These are phyloP conservation scores for Phalaenopsis aphrodite DNA, from an alignment of 106 monocot species.

Conservation along the genomic window DNA sequence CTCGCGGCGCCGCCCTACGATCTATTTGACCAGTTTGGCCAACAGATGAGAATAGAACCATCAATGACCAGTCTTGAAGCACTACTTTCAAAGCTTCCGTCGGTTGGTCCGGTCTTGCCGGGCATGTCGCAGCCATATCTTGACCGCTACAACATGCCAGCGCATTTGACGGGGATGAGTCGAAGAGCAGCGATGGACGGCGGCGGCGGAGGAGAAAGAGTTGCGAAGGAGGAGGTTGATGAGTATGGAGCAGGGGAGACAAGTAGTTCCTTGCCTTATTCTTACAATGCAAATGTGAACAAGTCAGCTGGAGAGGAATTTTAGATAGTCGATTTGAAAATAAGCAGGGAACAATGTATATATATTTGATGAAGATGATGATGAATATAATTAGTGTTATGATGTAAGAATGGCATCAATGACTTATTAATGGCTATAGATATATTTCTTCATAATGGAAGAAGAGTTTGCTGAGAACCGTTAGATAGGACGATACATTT, in stretches of 20 bases:
- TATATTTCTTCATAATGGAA: too few species aligned
- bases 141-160: conserved; percentile 28
- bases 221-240: conserved; percentile 29
- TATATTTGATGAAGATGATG: background rate
- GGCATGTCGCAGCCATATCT: background rate
- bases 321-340: too few species aligned
- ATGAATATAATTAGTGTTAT: background rate
- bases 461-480: too few species aligned
- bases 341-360: background rate
- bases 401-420: too few species aligned
- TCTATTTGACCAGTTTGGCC: conserved; percentile 24
- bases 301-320: background rate
- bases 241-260: conserved; percentile 15
- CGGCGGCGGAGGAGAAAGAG: conserved; percentile 6
- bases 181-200: background rate
- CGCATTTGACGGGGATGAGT: background rate
- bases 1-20: conserved; percentile 23
- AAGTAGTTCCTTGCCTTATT: background rate
- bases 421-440: too few species aligned
- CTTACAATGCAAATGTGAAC: background rate
- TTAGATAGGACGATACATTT: too few species aligned
- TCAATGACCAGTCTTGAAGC: conserved; percentile 98
- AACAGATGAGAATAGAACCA: conserved; percentile 52
- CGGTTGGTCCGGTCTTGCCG: conserved; percentile 33
- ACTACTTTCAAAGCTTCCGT: conserved; percentile 83